Percentiles rank a stretch among this genome's conserved stretches.
phyloP scores from a whole-genome alignment of 2,329 filamentous ascomycete genomes.

The Corynespora cassiicola region DNA sequence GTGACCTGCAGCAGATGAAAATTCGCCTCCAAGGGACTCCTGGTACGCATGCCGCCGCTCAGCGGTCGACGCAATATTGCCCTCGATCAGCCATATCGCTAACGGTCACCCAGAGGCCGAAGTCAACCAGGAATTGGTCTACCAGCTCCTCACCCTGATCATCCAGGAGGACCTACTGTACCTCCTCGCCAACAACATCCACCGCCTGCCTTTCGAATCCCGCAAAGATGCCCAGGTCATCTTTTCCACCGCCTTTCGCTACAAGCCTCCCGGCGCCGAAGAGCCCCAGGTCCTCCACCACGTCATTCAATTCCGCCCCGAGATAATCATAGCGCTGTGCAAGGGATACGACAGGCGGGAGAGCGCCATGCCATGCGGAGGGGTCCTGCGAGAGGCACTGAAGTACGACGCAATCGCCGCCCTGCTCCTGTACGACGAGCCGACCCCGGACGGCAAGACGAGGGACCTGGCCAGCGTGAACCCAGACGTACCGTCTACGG shows the following conservation, averaged over 20 bases:
- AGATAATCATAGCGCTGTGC: conserved; percentile 87
- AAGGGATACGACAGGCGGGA: conserved; percentile 89
- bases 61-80: too few species aligned
- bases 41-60: conserved; percentile 59
- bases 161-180: conserved; percentile 90
- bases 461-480: conserved; percentile 81
- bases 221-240: conserved; percentile 95
- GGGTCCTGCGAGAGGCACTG: conserved; percentile 84
- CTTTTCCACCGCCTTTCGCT: conserved; percentile 93
- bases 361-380: conserved; percentile 89
- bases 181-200: conserved; percentile 80
- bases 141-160: conserved; percentile 81
- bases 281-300: conserved; percentile 88
- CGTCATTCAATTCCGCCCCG: conserved; percentile 83
- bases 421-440: conserved; percentile 92
- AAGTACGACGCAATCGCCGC: conserved; percentile 92
- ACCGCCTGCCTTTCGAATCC: conserved; percentile 90
- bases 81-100: conserved; percentile 8
- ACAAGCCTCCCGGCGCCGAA: conserved; percentile 73
- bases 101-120: conserved; percentile 73
- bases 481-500: conserved; percentile 75
- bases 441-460: conserved; percentile 72
- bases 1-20: conserved; percentile 90
- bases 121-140: conserved; percentile 84
- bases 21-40: conserved; percentile 90